These are phyloP conservation scores for Cladophialophora yegresii DNA, from an alignment of 2,329 filamentous ascomycete genomes.

Conservation along the genomic window DNA sequence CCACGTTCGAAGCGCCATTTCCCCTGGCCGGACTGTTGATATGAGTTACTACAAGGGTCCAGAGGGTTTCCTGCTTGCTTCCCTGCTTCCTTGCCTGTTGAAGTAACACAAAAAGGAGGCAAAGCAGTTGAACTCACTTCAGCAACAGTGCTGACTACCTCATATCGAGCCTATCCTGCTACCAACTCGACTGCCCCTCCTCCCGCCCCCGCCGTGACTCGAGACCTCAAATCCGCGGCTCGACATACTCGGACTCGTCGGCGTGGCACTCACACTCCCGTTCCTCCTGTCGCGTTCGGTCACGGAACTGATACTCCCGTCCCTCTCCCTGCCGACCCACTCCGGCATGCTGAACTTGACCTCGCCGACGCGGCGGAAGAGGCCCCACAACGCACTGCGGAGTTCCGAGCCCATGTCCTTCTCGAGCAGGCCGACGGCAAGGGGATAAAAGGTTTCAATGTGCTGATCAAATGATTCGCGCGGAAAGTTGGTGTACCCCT, in stretches of 20 bases:
- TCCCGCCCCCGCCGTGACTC: conserved; percentile 9
- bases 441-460: conserved; percentile 79
- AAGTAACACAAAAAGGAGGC: neutral
- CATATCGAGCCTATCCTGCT: conserved; percentile 10
- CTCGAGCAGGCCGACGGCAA: conserved; percentile 77
- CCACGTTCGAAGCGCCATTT: neutral
- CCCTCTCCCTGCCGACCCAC: conserved; percentile 27
- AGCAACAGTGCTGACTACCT: neutral
- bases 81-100: too few relatives aligned
- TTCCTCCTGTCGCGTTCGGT: conserved; percentile 13
- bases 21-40: neutral
- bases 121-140: neutral
- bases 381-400: conserved; percentile 71
- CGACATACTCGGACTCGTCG: conserved; percentile 25
- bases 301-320: conserved; percentile 31
- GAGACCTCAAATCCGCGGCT: conserved; percentile 17
- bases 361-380: conserved; percentile 83
- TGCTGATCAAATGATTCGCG: conserved; percentile 76
- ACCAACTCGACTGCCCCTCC: conserved; percentile 25
- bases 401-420: conserved; percentile 81
- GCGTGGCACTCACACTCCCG: conserved; percentile 27
- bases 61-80: neutral
- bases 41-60: neutral
- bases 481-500: conserved; percentile 86
- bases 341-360: conserved; percentile 57